Base-by-base conservation (phyloP, 2,329 filamentous ascomycete genomes). In the Neurospora sp. region DNA sequence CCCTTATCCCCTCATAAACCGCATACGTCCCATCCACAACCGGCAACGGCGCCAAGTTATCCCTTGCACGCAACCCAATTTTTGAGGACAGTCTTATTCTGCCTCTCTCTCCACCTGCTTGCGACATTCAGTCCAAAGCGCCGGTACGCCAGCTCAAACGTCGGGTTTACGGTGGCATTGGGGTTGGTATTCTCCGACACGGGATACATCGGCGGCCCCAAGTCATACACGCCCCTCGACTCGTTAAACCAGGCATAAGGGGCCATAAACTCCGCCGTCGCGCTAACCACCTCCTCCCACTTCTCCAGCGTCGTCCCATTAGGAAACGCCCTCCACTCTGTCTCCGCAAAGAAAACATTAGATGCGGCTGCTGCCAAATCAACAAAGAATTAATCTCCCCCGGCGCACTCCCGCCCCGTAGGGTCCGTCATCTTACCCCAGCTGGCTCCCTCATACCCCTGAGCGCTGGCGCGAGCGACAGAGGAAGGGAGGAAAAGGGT, bases 111-210 rank as follows among this genome's bases (percentile, higher is more conserved):
- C 87, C 87, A 89, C 10, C 77, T 73, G 2, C 80, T 78, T 3
- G 87, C 87, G 1, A 88, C 76, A 33, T 85, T 81, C 17, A 89
- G 80, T 1, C 87, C 87, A 71, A 89, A 89, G 17, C 84, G 81
- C 86, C 86, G 89, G 76, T 89, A 89, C 7, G 86, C 84, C 6
- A 86, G 78, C 78, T 89, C 87, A 70, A 89, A 89, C 0, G 86
- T 83, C 19, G 87, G 85, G 73, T 89, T 89, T 2, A 84, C 75
- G 0, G 86, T 89, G 1, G 74, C 77, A 71, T 88, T 88, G 0
- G 86, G 86, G 11, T 82, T 81, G 0, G 87, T 89, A 72, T 88
- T 89, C 74, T 89, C 87, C 1, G 84, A 82, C 0, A 80, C 82
- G 0, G 81, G 81, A 23, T 83, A 83, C 73, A 83, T 77, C 17